Evolutionary conservation across 805 yeast species (phyloP), one percentile per base, ranked within the genome.

Genomic region (Candida tammaniensis): DNA sequence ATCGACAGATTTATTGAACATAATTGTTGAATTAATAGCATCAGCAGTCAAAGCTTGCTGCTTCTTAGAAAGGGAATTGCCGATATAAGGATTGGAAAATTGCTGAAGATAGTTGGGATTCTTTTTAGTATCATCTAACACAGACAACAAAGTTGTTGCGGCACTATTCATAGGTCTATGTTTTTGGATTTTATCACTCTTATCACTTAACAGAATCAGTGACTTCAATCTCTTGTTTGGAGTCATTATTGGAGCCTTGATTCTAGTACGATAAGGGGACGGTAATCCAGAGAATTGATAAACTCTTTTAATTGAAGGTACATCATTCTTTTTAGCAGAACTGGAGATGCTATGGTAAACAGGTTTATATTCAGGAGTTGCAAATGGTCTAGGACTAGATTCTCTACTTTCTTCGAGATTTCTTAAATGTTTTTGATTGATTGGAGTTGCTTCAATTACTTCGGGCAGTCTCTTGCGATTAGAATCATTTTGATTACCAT

Each of bases 221-320:
- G n/a, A n/a, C 26, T 22, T 38, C 12, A 27, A 12, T 23, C 36
- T 29, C 14, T 35, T 41, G 12, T 33, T 33, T 13, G 46, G 31
- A 12, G 42, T 38, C 27, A 35, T 35, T 4, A 25, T 28, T 16
- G 52, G 48, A 62, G 71, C 17, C 49, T 55, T 39, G 57, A 43
- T 66, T 40, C 67, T 55, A 2, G 72, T 66, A 39, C 60, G 47
- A 44, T 65, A 67, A 2, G 72, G 72, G 3, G 71, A 64, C 4
- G 72, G 72, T 21, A 68, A 47, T 1, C 72, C 74, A 1, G 70
- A 61, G 36, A 68, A 68, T 34, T 64, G 72, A 44, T 66, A 66
- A 8, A 68, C 72, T 39, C 74, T 43, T 43, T 62, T 66, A 7
- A 63, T 54, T 4, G 72, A 56, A 6, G 64, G 59, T 21, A 52